Conservation (phyloP, 2,329 filamentous ascomycete species). For the Coniosporium tulheliwenetii region DNA sequence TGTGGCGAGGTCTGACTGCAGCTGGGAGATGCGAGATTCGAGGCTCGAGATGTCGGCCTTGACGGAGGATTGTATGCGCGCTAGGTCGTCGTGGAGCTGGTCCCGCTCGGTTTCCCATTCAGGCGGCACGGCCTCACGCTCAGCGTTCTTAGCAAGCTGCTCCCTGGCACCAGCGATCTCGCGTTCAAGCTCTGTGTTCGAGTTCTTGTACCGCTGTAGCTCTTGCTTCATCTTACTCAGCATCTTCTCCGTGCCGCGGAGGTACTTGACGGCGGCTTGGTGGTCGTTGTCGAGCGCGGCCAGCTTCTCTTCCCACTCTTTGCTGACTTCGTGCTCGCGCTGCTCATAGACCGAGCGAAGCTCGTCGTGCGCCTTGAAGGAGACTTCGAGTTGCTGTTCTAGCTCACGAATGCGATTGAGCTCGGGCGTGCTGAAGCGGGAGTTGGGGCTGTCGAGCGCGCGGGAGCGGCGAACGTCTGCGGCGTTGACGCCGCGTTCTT, state of each 20-base stretch:
- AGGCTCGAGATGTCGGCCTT: constrained; percentile 49
- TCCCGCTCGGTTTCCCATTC: constrained; percentile 65
- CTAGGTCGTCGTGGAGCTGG: constrained; percentile 51
- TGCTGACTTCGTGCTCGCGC: constrained; percentile 75
- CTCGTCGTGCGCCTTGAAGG: constrained; percentile 70
- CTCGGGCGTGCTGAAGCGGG: constrained; percentile 60
- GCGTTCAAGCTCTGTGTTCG: constrained; percentile 67
- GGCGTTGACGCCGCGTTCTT: constrained; percentile 74
- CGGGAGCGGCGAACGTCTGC: constrained; percentile 57
- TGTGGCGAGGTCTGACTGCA: constrained; percentile 54
- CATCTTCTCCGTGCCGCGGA: constrained; percentile 98
- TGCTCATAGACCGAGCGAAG: constrained; percentile 61
- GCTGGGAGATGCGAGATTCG: constrained; percentile 51
- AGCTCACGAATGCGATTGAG: constrained; percentile 65
- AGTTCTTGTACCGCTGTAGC: constrained; percentile 76
- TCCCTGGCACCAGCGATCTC: too few relatives aligned
- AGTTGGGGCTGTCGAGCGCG: constrained; percentile 53
- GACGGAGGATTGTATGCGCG: constrained; percentile 53
- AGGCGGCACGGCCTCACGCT: constrained; percentile 27
- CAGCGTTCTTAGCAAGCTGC: constrained; percentile 38
- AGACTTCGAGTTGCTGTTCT: constrained; percentile 70
- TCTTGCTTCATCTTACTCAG: constrained; percentile 97
- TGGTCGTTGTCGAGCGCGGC: constrained; percentile 93
- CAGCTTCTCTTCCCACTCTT: constrained; percentile 81
- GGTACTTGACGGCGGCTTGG: constrained; percentile 92